Evolutionary conservation across 495 filamentous ascomycete species (phyloP).

Genomic region (Hypoxylon rickii): DNA sequence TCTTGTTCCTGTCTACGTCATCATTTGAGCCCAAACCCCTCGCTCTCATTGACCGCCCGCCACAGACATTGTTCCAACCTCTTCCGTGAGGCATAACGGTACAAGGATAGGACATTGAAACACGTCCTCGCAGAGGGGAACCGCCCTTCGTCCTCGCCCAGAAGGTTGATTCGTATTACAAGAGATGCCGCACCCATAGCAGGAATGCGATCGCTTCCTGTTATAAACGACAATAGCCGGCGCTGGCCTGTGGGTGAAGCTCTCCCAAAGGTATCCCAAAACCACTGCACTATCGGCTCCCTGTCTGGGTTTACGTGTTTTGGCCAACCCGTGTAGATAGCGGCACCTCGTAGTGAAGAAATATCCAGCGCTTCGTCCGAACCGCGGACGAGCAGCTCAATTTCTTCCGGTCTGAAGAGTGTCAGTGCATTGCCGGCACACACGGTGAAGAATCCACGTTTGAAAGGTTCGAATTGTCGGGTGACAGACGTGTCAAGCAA

Average conservation of each 20-base stretch:
- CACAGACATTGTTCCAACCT: constrained; percentile 76
- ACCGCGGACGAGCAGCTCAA: constrained; percentile 85
- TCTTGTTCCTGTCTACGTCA: neutral
- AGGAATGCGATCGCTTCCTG: constrained; percentile 90
- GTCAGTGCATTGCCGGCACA: constrained; percentile 89
- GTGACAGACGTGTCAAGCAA: constrained; percentile 77
- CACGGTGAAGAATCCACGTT: constrained; percentile 91
- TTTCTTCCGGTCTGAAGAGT: constrained; percentile 92
- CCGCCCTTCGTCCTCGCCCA: constrained; percentile 73
- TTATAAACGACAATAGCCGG: constrained; percentile 83
- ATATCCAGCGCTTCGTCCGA: constrained; percentile 88
- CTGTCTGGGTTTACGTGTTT: constrained; percentile 42
- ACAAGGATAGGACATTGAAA: constrained; percentile 83
- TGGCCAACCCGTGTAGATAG: constrained; percentile 82
- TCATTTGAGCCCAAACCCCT: constrained; percentile 92
- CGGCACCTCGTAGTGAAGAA: constrained; percentile 72
- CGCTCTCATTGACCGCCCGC: constrained; percentile 85
- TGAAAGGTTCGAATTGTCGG: constrained; percentile 93
- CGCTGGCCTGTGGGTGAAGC: constrained; percentile 71
- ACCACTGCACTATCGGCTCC: constrained; percentile 78
- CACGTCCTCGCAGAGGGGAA: constrained; percentile 91
- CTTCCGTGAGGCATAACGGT: constrained; percentile 67
- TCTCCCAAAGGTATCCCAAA: constrained; percentile 80
- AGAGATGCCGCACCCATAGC: constrained; percentile 88
- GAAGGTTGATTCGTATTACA: constrained; percentile 71